phyloP scores from a whole-genome alignment of 352 stramenopile genomes.

The Globisporangium viniferum region DNA sequence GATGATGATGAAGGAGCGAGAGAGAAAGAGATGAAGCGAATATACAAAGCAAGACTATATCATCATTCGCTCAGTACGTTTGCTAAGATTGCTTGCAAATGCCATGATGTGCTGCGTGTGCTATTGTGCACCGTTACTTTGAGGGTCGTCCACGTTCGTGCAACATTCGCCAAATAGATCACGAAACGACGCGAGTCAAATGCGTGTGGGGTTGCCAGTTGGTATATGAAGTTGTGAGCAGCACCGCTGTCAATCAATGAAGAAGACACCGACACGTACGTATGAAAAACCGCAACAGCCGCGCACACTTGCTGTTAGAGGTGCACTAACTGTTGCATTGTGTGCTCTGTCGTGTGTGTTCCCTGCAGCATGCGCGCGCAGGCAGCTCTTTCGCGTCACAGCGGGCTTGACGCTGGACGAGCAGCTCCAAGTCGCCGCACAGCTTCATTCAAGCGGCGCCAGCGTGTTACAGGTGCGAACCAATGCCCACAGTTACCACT shows the following conservation, averaged over 20 bases:
- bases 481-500: neutral
- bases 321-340: neutral
- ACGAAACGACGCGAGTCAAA: conserved; percentile 8
- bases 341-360: neutral
- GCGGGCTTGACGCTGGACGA: conserved; percentile 59
- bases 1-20: neutral
- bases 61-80: neutral
- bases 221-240: neutral
- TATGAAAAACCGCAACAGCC: neutral
- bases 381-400: conserved; percentile 68
- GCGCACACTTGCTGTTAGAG: neutral
- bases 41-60: neutral
- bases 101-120: neutral
- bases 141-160: neutral
- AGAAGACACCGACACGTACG: conserved; percentile 4
- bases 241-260: neutral
- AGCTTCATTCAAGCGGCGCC: conserved; percentile 46
- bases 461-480: conserved; percentile 45
- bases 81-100: neutral
- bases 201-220: neutral
- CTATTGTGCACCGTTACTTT: neutral
- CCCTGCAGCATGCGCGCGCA: conserved; percentile 22
- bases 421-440: conserved; percentile 49
- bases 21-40: neutral
- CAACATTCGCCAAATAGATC: neutral